phyloP scores from a whole-genome alignment of 2,329 filamentous ascomycete species.

The Thelonectria discophora region DNA sequence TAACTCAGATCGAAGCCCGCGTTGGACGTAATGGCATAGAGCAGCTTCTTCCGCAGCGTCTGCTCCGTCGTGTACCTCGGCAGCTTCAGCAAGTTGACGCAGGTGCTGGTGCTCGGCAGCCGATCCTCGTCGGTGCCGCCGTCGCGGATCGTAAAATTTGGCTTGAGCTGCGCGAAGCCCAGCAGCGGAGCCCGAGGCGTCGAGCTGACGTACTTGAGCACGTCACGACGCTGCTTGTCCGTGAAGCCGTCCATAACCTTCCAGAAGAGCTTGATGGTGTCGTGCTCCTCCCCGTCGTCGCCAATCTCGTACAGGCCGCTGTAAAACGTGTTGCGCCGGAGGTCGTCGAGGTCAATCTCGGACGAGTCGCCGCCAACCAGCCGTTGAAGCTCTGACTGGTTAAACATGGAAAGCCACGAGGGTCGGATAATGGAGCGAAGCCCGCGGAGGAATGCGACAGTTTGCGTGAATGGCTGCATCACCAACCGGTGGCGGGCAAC shows the following conservation, averaged over 20 bases:
- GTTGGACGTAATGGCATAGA: constrained; percentile 89
- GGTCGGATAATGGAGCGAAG: constrained; percentile 89
- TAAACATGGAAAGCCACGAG: constrained; percentile 97
- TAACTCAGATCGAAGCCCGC: constrained; percentile 89
- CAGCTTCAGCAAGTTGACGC: constrained; percentile 92
- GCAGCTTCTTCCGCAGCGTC: constrained; percentile 77
- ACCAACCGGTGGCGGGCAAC: constrained; percentile 88
- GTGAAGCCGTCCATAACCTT: constrained; percentile 79
- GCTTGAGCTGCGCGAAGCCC: constrained; percentile 86
- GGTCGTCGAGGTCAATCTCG: constrained; percentile 86
- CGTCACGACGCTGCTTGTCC: constrained; percentile 81
- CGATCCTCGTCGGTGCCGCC: constrained; percentile 69
- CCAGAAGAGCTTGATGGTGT: constrained; percentile 90
- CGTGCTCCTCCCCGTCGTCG: constrained; percentile 87
- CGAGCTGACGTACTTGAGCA: constrained; percentile 95
- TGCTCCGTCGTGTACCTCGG: constrained; percentile 77
- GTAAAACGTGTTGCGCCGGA: constrained; percentile 85
- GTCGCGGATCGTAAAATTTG: constrained; percentile 89
- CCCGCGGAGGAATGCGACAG: constrained; percentile 85
- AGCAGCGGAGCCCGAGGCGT: constrained; percentile 90
- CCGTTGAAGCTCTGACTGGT: constrained; percentile 92
- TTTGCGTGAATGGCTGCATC: constrained; percentile 81
- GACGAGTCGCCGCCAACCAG: constrained; percentile 88
- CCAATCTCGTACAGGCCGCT: constrained; percentile 89
- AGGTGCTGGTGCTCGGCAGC: constrained; percentile 93